A percentile compares a stretch with the other conserved stretches of the same genome.
phyloP scores from a whole-genome alignment of 23 red algal genomes.

The Chondrus crispus region DNA sequence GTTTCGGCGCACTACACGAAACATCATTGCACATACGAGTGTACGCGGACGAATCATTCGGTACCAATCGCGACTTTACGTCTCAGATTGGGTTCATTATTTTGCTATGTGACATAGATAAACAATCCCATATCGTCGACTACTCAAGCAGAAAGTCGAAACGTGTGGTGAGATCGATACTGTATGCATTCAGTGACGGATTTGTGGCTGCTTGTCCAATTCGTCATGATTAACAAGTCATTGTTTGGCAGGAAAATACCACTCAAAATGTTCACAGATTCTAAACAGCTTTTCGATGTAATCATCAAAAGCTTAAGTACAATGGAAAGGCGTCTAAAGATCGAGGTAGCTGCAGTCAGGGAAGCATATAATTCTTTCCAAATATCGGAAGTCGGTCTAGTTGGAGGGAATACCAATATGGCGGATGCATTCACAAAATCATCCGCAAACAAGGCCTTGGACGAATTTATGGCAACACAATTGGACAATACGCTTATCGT shows the following conservation, averaged over 20 bases:
- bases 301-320: not conserved
- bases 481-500: not conserved
- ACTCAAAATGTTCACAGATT: constrained; percentile 29
- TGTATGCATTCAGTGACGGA: not conserved
- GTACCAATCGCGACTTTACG: not conserved
- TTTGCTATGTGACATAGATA: not conserved
- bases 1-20: not conserved
- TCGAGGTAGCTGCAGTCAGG: not conserved
- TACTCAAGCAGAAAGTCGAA: not conserved
- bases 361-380: not conserved
- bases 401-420: not conserved
- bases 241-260: not conserved
- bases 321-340: constrained; percentile 22
- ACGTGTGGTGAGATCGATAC: not conserved
- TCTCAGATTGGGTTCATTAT: constrained; percentile 8
- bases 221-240: not conserved
- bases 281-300: constrained; percentile 43
- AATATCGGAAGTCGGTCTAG: constrained; percentile 1
- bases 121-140: not conserved
- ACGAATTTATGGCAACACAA: not conserved
- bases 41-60: not conserved
- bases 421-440: not conserved
- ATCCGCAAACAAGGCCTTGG: not conserved
- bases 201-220: not conserved
- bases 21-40: not conserved